Percentiles rank a stretch among this genome's conserved stretches.
These are phyloP conservation scores for Lipomyces kockii DNA, from an alignment of 805 yeast species.

Conservation along the genomic window DNA sequence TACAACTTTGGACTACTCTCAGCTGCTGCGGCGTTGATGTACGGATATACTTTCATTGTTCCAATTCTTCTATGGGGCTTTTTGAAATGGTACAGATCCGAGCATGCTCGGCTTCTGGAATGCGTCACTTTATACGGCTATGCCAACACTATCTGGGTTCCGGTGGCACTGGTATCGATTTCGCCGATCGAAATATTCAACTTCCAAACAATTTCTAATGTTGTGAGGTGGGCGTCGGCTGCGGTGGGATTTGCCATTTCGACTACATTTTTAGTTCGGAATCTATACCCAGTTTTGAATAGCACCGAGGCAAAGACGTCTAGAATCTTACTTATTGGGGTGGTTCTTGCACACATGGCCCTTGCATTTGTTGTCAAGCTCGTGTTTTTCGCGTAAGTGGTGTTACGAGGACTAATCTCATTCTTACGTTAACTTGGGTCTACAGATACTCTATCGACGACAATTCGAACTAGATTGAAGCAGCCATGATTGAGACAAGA, in stretches of 20 bases:
- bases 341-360: constrained; percentile 56
- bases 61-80: constrained; percentile 62
- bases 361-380: constrained; percentile 69
- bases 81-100: constrained; percentile 61
- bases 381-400: constrained; percentile 56
- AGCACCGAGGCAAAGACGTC: constrained; percentile 50
- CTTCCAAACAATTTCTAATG: constrained; percentile 48
- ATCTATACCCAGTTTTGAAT: constrained; percentile 49
- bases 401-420: neutral
- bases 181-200: constrained; percentile 44
- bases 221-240: constrained; percentile 68
- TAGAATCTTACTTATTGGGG: constrained; percentile 47
- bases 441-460: constrained; percentile 24
- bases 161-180: constrained; percentile 56
- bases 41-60: constrained; percentile 70
- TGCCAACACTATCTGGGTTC: constrained; percentile 83
- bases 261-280: constrained; percentile 58
- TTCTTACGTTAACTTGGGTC: neutral
- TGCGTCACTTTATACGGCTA: constrained; percentile 82
- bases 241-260: constrained; percentile 64
- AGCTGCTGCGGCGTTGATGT: constrained; percentile 70
- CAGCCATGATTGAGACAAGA: neutral
- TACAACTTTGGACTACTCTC: constrained; percentile 66
- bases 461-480: constrained; percentile 8
- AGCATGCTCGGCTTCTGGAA: constrained; percentile 56